phyloP scores from a whole-genome alignment of 2,329 filamentous ascomycete genomes.

The Aureobasidium melanogenum region DNA sequence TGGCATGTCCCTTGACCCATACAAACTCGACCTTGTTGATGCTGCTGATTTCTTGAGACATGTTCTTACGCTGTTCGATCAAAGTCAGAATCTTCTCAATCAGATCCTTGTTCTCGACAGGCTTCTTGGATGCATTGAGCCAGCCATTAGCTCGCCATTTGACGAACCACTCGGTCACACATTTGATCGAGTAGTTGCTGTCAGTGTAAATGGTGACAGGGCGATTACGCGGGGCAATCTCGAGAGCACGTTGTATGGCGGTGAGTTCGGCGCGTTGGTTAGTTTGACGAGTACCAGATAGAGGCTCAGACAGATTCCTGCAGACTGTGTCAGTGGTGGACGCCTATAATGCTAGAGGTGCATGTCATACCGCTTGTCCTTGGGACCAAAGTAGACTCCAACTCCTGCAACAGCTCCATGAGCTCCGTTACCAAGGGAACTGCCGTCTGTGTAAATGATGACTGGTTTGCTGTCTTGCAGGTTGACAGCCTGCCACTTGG shows the following conservation, averaged over 20 bases:
- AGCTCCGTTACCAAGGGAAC: constrained; percentile 50
- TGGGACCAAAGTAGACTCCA: constrained; percentile 56
- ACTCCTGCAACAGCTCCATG: constrained; percentile 49
- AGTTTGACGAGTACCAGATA: constrained; percentile 68
- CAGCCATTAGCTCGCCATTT: constrained; percentile 72
- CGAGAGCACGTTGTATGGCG: constrained; percentile 73
- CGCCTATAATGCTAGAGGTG: neutral
- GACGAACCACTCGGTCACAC: constrained; percentile 72
- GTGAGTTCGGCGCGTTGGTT: constrained; percentile 96
- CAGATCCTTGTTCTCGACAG: constrained; percentile 81
- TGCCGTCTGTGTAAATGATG: constrained; percentile 57
- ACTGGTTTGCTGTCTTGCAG: constrained; percentile 37
- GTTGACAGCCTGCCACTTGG: constrained; percentile 37
- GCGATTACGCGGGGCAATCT: constrained; percentile 60
- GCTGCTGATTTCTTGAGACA: constrained; percentile 35
- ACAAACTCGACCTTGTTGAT: constrained; percentile 48
- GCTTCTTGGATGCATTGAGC: constrained; percentile 60
- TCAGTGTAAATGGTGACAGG: constrained; percentile 76
- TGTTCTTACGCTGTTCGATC: constrained; percentile 54
- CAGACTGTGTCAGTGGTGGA: neutral
- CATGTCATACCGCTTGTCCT: constrained; percentile 33
- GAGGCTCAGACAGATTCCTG: constrained; percentile 62
- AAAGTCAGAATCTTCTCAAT: constrained; percentile 62
- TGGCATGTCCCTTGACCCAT: constrained; percentile 84
- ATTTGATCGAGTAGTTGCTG: constrained; percentile 84